Conservation (phyloP, 768 basidiomycete species). For the Amanita exitialis region DNA sequence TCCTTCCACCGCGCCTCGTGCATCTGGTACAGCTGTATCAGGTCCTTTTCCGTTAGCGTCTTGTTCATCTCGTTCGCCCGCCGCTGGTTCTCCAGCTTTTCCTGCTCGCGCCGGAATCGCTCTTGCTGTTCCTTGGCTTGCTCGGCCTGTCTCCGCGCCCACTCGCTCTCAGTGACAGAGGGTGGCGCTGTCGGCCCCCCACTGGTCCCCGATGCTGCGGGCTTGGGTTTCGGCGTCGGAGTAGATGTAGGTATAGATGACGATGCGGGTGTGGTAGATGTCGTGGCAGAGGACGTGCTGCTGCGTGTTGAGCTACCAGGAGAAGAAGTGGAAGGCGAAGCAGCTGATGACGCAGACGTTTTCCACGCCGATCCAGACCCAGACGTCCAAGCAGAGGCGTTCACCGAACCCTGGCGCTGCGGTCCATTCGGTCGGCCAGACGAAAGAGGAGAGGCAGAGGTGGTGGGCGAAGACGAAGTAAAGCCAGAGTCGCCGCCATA, state of each 20-base stretch:
- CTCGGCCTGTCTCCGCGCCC: conserved; percentile 55
- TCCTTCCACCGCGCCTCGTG: conserved; percentile 58
- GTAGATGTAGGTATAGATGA: conserved; percentile 17
- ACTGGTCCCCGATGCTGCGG: conserved; percentile 4
- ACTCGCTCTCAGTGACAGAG: conserved; percentile 37
- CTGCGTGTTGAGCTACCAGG: conserved; percentile 15
- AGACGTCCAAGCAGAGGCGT: conserved; percentile 10
- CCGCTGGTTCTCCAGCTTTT: conserved; percentile 46
- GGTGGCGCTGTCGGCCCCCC: not conserved
- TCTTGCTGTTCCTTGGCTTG: conserved; percentile 58
- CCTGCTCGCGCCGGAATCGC: conserved; percentile 60
- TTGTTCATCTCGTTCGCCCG: conserved; percentile 36
- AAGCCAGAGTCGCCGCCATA: conserved; percentile 19
- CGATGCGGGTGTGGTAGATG: conserved; percentile 14
- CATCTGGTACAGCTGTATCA: conserved; percentile 41
- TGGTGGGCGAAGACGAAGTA: conserved; percentile 12
- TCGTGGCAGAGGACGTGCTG: conserved; percentile 11
- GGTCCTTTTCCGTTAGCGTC: conserved; percentile 33
- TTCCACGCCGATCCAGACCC: conserved; percentile 13
- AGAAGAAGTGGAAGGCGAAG: conserved; percentile 18
- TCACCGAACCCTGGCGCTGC: conserved; percentile 9
- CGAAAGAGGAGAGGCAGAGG: conserved; percentile 20
- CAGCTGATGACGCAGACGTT: conserved; percentile 15
- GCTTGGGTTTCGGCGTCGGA: conserved; percentile 13
- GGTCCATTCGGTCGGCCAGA: conserved; percentile 14